Conservation (phyloP, 768 basidiomycete species). For the Xerocomellus intermedius region DNA sequence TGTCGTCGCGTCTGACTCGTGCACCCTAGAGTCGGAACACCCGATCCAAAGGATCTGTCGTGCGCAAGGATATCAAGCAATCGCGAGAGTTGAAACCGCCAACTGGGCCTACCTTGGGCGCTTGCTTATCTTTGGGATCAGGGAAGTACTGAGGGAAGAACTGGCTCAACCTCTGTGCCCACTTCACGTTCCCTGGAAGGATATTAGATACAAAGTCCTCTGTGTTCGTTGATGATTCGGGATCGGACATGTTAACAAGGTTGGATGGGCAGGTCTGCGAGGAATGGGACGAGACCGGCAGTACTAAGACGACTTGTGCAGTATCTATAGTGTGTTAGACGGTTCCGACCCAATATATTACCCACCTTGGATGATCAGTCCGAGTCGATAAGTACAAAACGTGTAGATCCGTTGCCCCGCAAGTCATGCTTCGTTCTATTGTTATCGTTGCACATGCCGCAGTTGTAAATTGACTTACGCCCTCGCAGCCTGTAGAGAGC, state of each 20-base stretch:
- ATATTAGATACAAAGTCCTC: not conserved
- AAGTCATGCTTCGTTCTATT: not conserved
- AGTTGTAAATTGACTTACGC: not conserved
- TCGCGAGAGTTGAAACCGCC: not conserved
- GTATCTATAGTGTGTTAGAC: not conserved
- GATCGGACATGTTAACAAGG: not conserved
- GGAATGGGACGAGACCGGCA: not conserved
- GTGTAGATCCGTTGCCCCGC: not conserved
- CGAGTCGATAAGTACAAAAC: not conserved
- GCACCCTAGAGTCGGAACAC: conserved; percentile 83
- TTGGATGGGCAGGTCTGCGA: not conserved
- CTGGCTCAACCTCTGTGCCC: conserved; percentile 24
- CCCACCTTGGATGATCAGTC: not conserved
- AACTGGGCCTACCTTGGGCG: conserved; percentile 18
- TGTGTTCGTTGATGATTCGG: not conserved
- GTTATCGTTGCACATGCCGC: not conserved
- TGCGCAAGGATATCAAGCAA: not conserved
- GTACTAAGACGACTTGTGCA: not conserved
- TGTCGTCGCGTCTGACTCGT: conserved; percentile 70
- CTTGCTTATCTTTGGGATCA: conserved; percentile 3
- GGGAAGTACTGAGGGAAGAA: conserved; percentile 25
- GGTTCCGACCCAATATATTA: not conserved
- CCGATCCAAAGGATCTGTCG: conserved; percentile 73
- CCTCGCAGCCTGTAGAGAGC: not conserved
- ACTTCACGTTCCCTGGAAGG: conserved; percentile 13